Evolutionary conservation across 2,329 filamentous ascomycete genomes (phyloP).

Genomic region (Alternaria sp.): DNA sequence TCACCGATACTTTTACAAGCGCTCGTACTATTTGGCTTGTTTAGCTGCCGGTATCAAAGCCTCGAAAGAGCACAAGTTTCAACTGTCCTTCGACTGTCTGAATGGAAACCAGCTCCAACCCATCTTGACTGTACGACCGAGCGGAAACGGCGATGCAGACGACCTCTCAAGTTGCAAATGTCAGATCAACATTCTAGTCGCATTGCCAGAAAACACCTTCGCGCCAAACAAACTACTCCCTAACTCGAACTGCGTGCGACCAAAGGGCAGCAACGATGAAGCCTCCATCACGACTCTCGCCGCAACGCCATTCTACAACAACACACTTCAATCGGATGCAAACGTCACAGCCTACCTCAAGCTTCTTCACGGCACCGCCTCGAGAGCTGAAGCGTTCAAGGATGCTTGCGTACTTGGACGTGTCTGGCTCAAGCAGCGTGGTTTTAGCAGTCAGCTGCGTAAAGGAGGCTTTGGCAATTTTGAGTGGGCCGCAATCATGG

Average conservation of each 20-base stretch:
- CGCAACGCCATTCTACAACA: conserved; percentile 88
- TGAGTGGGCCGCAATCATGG: conserved; percentile 85
- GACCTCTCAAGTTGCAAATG: conserved; percentile 51
- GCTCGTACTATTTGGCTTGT: conserved; percentile 88
- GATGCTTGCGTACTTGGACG: conserved; percentile 88
- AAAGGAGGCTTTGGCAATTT: conserved; percentile 90
- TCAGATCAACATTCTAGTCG: conserved; percentile 77
- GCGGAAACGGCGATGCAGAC: conserved; percentile 41
- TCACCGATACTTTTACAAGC: conserved; percentile 92
- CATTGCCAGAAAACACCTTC: conserved; percentile 74
- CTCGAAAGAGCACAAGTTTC: conserved; percentile 62
- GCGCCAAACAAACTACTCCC: conserved; percentile 74
- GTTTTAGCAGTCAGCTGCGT: conserved; percentile 73
- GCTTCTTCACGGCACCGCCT: conserved; percentile 73
- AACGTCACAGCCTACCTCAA: conserved; percentile 78
- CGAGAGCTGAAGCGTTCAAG: conserved; percentile 74
- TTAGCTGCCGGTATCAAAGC: conserved; percentile 75
- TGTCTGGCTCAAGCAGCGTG: conserved; percentile 88
- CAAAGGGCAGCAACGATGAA: conserved; percentile 58
- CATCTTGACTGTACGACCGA: conserved; percentile 62
- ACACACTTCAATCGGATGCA: conserved; percentile 79
- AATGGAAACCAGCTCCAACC: conserved; percentile 81
- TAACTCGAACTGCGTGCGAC: conserved; percentile 73
- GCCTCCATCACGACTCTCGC: conserved; percentile 43
- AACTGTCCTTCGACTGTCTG: conserved; percentile 70